Evolutionary conservation across 2,329 filamentous ascomycete species (phyloP).

Genomic region (Whalleya microplaca): DNA sequence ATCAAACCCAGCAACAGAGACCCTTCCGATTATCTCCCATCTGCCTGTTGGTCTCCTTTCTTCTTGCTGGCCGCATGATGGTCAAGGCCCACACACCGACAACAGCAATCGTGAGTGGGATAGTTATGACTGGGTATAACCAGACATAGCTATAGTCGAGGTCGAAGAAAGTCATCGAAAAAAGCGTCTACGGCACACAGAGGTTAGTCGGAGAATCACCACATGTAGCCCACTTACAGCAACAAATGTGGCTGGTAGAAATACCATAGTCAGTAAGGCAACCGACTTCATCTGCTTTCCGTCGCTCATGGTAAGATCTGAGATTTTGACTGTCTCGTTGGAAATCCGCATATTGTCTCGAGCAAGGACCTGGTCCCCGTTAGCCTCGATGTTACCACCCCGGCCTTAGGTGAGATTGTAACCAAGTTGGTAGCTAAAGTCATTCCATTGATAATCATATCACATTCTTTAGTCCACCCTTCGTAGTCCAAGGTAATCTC

Average conservation of each 20-base stretch:
- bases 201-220: not conserved
- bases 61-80: not conserved
- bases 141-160: not conserved
- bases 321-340: not conserved
- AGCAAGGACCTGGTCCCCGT: not conserved
- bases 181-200: not conserved
- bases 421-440: conserved; percentile 1
- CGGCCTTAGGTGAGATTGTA: not conserved
- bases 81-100: not conserved
- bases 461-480: not conserved
- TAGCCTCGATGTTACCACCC: not conserved
- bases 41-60: not conserved
- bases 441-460: conserved; percentile 2
- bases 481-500: not conserved
- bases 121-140: not conserved
- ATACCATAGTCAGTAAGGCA: not conserved
- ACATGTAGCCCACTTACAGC: not conserved
- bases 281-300: conserved; percentile 1
- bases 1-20: not conserved
- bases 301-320: not conserved
- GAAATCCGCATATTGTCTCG: not conserved
- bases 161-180: conserved; percentile 1
- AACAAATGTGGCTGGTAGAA: not conserved
- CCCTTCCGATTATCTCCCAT: not conserved
- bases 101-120: not conserved